A percentile compares a stretch with the other conserved stretches of the same genome.
phyloP scores from a whole-genome alignment of 2,329 filamentous ascomycete species.

The Curvularia verruculosa region DNA sequence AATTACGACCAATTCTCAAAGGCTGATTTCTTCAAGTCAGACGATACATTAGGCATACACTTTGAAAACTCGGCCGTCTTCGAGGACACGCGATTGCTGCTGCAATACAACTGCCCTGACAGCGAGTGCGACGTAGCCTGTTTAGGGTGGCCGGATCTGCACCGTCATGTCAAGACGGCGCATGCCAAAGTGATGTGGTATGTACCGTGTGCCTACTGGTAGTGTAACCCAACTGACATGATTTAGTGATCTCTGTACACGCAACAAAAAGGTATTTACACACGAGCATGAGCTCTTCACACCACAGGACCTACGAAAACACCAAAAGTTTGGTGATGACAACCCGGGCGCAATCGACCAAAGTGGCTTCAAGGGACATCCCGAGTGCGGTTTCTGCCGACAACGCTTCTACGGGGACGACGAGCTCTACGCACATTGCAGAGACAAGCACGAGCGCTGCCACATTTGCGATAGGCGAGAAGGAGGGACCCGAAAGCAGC shows the following conservation, averaged over 20 bases:
- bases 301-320: constrained; percentile 76
- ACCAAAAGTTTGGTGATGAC: constrained; percentile 91
- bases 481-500: constrained; percentile 67
- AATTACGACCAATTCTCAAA: constrained; percentile 82
- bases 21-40: constrained; percentile 74
- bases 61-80: constrained; percentile 90
- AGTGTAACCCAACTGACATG: constrained; percentile 11
- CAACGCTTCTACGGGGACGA: constrained; percentile 95
- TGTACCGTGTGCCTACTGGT: constrained; percentile 29
- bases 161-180: constrained; percentile 78
- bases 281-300: constrained; percentile 96
- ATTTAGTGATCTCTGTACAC: constrained; percentile 77
- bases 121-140: constrained; percentile 83
- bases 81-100: constrained; percentile 83
- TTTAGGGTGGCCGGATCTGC: constrained; percentile 77
- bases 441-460: constrained; percentile 92
- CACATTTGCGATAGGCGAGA: constrained; percentile 84
- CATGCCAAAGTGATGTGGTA: constrained; percentile 88
- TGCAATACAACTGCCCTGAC: constrained; percentile 96
- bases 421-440: constrained; percentile 90
- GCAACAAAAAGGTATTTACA: constrained; percentile 97
- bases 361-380: constrained; percentile 95
- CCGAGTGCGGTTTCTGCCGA: constrained; percentile 90
- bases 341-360: constrained; percentile 87
- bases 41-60: constrained; percentile 87